Evolutionary conservation across 2,329 filamentous ascomycete genomes (phyloP), one percentile per base, ranked within the genome.

Genomic region (Cercospora sp.): DNA sequence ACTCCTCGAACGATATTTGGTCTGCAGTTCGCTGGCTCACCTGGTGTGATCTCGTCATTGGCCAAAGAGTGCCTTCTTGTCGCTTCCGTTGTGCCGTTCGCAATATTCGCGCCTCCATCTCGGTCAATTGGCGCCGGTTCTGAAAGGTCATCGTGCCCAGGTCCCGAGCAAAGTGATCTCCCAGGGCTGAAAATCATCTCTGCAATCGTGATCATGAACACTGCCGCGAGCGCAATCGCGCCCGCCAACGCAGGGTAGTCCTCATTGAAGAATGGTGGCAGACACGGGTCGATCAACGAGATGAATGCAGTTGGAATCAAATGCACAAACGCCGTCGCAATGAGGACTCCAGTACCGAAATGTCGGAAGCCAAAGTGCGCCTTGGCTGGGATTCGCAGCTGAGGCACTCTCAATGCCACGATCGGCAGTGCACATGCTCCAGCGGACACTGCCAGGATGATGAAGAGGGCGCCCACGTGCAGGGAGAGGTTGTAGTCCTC

Each of bases 231-330:
- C 62, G 92, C 90, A 48, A 96, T 87, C 36, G 94, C 83, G 2
- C 93, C 92, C 0, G 92, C 89, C 75, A 95, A 88, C 5, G 92
- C 91, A 60, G 84, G 86, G 78, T 94, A 96, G 20, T 87, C 86
- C 71, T 89, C 77, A 77, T 87, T 94, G 85, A 93, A 95, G 76
- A 93, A 90, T 66, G 85, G 82, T 10, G 92, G 91, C 0, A 96
- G 86, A 78, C 87, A 89, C 75, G 85, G 84, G 71, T 88, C 83
- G 6, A 85, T 87, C 48, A 88, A 76, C 3, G 85, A 87, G 10
- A 83, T 79, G 72, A 88, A 88, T 13, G 87, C 87, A 2, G 86
- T 88, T 3, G 86, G 87, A 9, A 89, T 82, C 18, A 89, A 79
- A 74, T 86, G 84, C 5, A 86, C 83, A 70, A 86, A 86, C 20